Percentiles rank a stretch among this genome's conserved stretches.
These are phyloP conservation scores for Ophiostoma ulmi DNA, from an alignment of 2,329 filamentous ascomycete species.

Conservation along the genomic window DNA sequence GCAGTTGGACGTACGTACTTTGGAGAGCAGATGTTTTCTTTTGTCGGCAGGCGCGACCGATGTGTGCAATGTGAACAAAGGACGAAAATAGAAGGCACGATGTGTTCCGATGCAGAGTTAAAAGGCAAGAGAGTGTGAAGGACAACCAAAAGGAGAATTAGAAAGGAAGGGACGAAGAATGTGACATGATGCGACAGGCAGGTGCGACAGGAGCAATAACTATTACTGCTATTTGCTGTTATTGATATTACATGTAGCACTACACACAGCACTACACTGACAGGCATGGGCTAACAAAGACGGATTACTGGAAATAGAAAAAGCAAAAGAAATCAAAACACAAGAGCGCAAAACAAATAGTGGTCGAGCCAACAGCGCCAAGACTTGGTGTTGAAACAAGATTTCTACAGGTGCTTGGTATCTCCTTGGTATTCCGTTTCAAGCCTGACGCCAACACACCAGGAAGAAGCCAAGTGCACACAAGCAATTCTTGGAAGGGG, in stretches of 20 bases:
- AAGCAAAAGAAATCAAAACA: constrained; percentile 16
- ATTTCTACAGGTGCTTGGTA: background rate
- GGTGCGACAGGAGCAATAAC: background rate
- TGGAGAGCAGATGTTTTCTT: background rate
- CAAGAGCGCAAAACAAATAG: background rate
- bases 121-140: background rate
- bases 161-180: background rate
- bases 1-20: background rate
- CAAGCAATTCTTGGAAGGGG: constrained; percentile 13
- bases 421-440: background rate
- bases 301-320: background rate
- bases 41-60: background rate
- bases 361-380: background rate
- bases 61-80: background rate
- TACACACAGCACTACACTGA: background rate
- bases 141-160: background rate
- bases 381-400: background rate
- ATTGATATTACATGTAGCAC: background rate
- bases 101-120: background rate
- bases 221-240: background rate
- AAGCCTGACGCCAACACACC: background rate
- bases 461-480: constrained; percentile 7
- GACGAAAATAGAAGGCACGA: constrained; percentile 3
- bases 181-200: background rate
- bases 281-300: background rate